These are phyloP conservation scores for Periconia sp. DNA, from an alignment of 2,329 filamentous ascomycete species.

Conservation along the genomic window DNA sequence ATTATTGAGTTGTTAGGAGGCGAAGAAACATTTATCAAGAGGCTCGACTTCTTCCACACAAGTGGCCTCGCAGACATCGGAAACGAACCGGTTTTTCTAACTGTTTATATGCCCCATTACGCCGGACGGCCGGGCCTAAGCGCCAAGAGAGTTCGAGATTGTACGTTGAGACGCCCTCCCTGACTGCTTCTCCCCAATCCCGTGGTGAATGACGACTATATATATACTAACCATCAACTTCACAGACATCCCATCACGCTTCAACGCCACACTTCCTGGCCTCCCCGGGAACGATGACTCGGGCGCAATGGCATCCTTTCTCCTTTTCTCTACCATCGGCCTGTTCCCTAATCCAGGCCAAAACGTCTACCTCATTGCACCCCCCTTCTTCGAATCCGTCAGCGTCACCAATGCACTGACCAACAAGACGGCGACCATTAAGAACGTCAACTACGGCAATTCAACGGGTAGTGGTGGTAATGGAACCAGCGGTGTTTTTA, in stretches of 20 bases:
- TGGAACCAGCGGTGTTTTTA: slow-evolving; percentile 41
- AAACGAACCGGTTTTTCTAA: slow-evolving; percentile 51
- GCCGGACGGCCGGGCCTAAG: slow-evolving; percentile 48
- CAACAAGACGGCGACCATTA: slow-evolving; percentile 46
- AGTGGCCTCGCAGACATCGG: slow-evolving; percentile 49
- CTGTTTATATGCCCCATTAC: slow-evolving; percentile 50
- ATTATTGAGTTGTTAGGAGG: slow-evolving; percentile 47
- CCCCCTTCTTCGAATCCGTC: slow-evolving; percentile 49
- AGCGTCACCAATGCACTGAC: slow-evolving; percentile 44
- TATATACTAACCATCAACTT: background rate
- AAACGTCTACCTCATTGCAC: slow-evolving; percentile 51
- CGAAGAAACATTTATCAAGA: slow-evolving; percentile 41
- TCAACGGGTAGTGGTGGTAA: slow-evolving; percentile 22
- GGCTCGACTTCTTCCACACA: slow-evolving; percentile 50
- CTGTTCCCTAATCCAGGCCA: slow-evolving; percentile 52
- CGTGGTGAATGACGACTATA: background rate
- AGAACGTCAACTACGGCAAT: slow-evolving; percentile 45
- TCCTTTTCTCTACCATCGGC: slow-evolving; percentile 48
- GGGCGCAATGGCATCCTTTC: slow-evolving; percentile 51
- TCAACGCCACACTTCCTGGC: slow-evolving; percentile 45
- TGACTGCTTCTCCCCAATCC: background rate
- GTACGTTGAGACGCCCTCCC: slow-evolving; percentile 11
- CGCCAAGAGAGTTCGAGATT: slow-evolving; percentile 45
- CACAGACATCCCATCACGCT: slow-evolving; percentile 46
- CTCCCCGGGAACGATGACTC: slow-evolving; percentile 52